Evolutionary conservation across 108 stramenopile genomes (phyloP), one percentile per base, ranked within the genome.

Genomic region (Stephanodiscus triporus): DNA sequence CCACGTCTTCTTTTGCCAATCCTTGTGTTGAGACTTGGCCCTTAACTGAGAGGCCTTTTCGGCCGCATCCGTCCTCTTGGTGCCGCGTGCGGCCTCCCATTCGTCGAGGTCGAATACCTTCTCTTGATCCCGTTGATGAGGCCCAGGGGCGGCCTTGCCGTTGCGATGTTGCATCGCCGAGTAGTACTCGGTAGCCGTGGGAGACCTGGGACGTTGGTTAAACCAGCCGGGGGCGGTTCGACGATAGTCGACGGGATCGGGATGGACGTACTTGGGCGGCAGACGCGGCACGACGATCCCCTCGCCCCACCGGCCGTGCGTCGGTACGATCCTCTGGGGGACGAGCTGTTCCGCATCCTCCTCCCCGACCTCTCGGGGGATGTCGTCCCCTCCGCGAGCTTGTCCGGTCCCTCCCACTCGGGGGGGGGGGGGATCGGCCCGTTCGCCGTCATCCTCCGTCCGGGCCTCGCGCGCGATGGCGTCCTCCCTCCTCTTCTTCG

Each of bases 181-280:
- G 43, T 45, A 45, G 43, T 45, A 45, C 14, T 45, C 43, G 43
- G 43, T 45, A 4, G 43, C 43, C 2, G 43, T 45, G 43, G 43
- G 43, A 17, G 43, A 45, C 43, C 3, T 45, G 43, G 43, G 43
- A 45, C 43, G 43, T 16, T 45, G 43, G 43, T 45, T n/a, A n/a
- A n/a, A n/a, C n/a, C n/a, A 45, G 0, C 43, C 43, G 53, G 19
- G 23, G 26, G 23, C 7, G 8, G 51, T 6, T 5, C 24, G 20
- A 19, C 7, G 51, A 10, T 53, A 53, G 51, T 22, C 24, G 26
- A 27, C 26, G 23, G 53, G 53, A 54, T 54, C 53, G 53, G 53
- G 53, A 54, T 54, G 11, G 26, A 54, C 23, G 53, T 9, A 54
- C 53, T 54, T 54, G 53, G 53, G 53, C 24, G 53, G 53, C 53